Base-by-base conservation (phyloP, 2,329 filamentous ascomycete species). In the Davidsoniella eucalypti region DNA sequence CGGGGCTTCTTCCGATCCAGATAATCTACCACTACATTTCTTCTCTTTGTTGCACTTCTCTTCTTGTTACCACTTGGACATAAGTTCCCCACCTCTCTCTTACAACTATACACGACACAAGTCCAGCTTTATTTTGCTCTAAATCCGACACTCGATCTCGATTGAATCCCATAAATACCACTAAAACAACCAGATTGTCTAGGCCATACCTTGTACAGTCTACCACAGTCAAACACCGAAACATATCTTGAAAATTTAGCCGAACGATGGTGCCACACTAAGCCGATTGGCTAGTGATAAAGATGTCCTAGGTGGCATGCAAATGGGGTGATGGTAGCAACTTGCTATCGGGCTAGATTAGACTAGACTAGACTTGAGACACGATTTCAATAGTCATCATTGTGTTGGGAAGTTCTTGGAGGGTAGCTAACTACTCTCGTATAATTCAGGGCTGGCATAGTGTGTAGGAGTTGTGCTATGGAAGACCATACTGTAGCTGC, bases 351-450 rank as follows among this genome's bases (percentile, higher is more conserved):
- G 45, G 46, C 47, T 53, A 25, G 47, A 43, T 25, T 53, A 26
- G 47, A 45, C 21, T 46, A 47, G n/a, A 36, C 44, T 51, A 36
- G 36, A 44, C 36, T 25, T 33, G 26, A 25, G 47, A 43, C 29
- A 51, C 25, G 47, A 45, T 17, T 46, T 44, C 14, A 36, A 40
- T 51, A 36, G 36, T 40, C 36, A 17, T 57, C 52, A 66, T 56
- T 67, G 57, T 43, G n/a, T 44, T 57, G 54, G 64, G 60, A 65
- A 66, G 63, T 64, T 67, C 68, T 69, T 68, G 64, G 61, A 66
- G 61, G 62, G 61, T 66, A 62, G 64, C 66, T 61, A 63, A 69
- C 63, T 61, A 65, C 61, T 61, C 61, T 67, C 61, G 63, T 58
- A 57, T 56, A 61, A 61, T 62, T 64, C 65, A 65, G 67, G 64